Base-by-base conservation (phyloP, 768 basidiomycete genomes). In the Gautieria morchelliformis region DNA sequence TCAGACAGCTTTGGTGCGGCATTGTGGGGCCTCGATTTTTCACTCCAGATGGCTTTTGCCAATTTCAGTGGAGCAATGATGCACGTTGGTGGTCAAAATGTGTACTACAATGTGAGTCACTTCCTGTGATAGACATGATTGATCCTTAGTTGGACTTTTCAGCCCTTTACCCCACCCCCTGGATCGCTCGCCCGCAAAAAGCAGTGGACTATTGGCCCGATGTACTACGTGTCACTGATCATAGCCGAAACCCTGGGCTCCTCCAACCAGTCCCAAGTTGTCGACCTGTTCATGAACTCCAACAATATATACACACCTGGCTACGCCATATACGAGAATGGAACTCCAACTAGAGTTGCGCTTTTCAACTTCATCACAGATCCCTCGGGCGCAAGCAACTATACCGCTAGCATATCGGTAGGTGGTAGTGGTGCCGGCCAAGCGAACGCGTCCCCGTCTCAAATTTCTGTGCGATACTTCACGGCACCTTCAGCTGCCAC, bases 291-390 rank as follows among this genome's bases (percentile, higher is more conserved):
- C n/a, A 74, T 76, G 48, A 81, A 79, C 62, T 64, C 63, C 46
- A 75, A 69, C n/a, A 79, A 72, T 62, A 71, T 74, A 14, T 79
- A 71, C 61, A 85, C 84, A 5, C 85, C 88, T 58, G 78, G 33
- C 65, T 85, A 89, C 65, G 85, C 79, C 6, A 78, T 92, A 53
- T 91, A 90, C 65, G 87, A 92, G 66, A 77, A 84, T 58, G 81
- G 80, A 17, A 71, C 67, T 4, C 79, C 84, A 4, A 75, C 76
- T 9, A 78, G 84, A 44, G 74, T 88, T 1, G 83, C 80, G 8
- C 64, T 92, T 52, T 79, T 90, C 71, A 93, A 92, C 68, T 91
- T 79, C 63, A 74, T 88, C 44, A 74, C 77, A 27, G 87, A 89
- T 63, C 59, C 74, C 0, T 72, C 74, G 3, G 85, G 84, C 5